phyloP scores from a whole-genome alignment of 2,329 filamentous ascomycete genomes.

The Claviceps monticola region DNA sequence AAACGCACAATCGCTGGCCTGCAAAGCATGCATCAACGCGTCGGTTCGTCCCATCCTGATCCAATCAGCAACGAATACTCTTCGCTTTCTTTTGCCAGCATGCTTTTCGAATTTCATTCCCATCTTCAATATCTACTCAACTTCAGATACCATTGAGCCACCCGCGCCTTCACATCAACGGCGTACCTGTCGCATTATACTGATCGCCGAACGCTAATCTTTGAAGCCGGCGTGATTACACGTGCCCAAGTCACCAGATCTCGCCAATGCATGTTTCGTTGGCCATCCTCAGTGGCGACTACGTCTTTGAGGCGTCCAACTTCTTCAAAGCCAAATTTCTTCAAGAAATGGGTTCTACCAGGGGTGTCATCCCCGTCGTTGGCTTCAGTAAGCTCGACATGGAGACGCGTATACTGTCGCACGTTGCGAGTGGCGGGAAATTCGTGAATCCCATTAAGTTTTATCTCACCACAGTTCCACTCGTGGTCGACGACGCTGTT shows the following conservation, averaged over 20 bases:
- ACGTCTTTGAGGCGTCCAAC: constrained; percentile 12
- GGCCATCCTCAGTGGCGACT: constrained; percentile 8
- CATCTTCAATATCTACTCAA: not conserved
- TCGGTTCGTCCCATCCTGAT: not conserved
- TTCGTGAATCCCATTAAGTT: constrained; percentile 19
- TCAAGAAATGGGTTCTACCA: constrained; percentile 11
- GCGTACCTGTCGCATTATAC: not conserved
- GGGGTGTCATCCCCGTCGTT: constrained; percentile 5
- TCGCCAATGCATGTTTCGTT: constrained; percentile 14
- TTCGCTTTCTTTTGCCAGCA: not conserved
- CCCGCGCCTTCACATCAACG: not conserved
- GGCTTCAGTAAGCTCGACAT: constrained; percentile 15
- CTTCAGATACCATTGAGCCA: not conserved
- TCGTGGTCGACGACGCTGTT: constrained; percentile 19
- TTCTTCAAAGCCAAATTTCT: constrained; percentile 18
- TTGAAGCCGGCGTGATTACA: constrained; percentile 5
- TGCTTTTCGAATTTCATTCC: not conserved
- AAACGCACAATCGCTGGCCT: not conserved
- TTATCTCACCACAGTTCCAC: constrained; percentile 24
- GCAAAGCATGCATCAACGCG: not conserved
- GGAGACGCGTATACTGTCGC: constrained; percentile 19
- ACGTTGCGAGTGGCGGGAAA: constrained; percentile 14
- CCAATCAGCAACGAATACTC: not conserved
- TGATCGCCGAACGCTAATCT: constrained; percentile 1
- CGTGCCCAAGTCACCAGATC: constrained; percentile 19